Conservation (phyloP, 305 asterid species). For the Rubia occidens region DNA sequence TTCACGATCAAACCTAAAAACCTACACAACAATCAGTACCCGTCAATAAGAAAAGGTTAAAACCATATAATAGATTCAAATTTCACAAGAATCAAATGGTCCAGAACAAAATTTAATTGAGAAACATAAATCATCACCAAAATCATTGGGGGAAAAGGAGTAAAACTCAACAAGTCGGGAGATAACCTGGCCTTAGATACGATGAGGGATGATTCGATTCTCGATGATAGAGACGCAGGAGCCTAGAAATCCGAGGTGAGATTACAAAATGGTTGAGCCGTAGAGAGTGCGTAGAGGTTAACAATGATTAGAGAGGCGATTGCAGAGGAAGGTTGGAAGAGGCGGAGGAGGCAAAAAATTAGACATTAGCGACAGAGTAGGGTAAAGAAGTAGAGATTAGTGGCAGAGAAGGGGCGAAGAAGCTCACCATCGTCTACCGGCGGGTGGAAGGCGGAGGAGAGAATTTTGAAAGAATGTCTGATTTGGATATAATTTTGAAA, state of each 20-base stretch:
- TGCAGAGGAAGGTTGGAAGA: no score
- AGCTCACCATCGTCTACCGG: no score
- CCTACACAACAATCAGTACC: background rate
- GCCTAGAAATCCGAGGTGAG: conserved; percentile 22
- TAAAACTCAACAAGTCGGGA: background rate
- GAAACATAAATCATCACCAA: background rate
- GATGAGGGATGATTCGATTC: conserved; percentile 13
- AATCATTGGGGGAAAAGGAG: background rate
- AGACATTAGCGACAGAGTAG: no score
- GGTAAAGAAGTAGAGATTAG: no score
- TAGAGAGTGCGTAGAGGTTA: no score
- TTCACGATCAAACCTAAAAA: background rate
- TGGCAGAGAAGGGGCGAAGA: no score
- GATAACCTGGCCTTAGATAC: conserved; percentile 17
- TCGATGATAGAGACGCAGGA: conserved; percentile 15
- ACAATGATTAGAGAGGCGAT: no score
- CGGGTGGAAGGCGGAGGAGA: no score
- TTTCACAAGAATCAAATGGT: background rate
- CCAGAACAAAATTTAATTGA: background rate
- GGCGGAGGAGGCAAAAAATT: no score
- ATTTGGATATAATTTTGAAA: no score
- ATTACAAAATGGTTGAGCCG: no score
- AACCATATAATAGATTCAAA: conserved; percentile 6
- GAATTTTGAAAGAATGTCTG: no score
- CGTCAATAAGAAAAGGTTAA: conserved; percentile 8